phyloP scores from a whole-genome alignment of 306 rosid genomes.

The Cucurbita pepo region DNA sequence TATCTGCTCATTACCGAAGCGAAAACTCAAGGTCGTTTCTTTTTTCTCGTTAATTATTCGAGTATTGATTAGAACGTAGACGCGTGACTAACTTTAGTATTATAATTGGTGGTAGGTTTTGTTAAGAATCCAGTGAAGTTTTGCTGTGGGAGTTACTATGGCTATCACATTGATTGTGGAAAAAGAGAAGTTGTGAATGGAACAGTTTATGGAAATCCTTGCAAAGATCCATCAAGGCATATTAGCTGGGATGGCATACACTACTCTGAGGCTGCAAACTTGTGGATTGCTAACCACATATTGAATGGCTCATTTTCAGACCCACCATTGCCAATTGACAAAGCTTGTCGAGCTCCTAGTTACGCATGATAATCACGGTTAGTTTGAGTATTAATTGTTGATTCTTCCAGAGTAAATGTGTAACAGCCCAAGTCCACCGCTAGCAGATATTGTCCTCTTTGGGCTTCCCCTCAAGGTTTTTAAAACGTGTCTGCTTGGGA shows the following conservation, averaged over 20 bases:
- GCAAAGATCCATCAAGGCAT: slow-evolving; percentile 51
- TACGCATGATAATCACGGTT: background rate
- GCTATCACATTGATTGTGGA: slow-evolving; percentile 53
- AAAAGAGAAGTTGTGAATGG: slow-evolving; percentile 45
- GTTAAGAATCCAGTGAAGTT: slow-evolving; percentile 44
- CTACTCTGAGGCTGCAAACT: slow-evolving; percentile 67
- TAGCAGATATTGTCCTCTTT: no score
- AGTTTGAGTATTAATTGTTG: background rate
- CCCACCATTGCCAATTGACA: slow-evolving; percentile 43
- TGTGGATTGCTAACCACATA: slow-evolving; percentile 35
- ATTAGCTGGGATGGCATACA: slow-evolving; percentile 90
- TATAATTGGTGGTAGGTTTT: slow-evolving; percentile 43
- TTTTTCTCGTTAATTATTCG: background rate
- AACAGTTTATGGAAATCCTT: slow-evolving; percentile 58
- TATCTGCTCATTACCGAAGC: slow-evolving; percentile 43
- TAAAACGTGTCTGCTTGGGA: no score
- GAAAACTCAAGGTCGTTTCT: slow-evolving; percentile 31
- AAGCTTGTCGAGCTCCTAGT: slow-evolving; percentile 30
- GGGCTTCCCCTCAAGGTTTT: no score
- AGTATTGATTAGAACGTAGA: background rate
- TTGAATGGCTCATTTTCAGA: slow-evolving; percentile 46
- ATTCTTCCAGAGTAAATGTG: background rate
- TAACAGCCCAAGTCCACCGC: no score
- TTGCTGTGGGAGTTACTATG: slow-evolving; percentile 77
- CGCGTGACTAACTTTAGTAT: background rate